phyloP scores from a whole-genome alignment of 75 land plant genomes.

The Cryptomeria japonica region DNA sequence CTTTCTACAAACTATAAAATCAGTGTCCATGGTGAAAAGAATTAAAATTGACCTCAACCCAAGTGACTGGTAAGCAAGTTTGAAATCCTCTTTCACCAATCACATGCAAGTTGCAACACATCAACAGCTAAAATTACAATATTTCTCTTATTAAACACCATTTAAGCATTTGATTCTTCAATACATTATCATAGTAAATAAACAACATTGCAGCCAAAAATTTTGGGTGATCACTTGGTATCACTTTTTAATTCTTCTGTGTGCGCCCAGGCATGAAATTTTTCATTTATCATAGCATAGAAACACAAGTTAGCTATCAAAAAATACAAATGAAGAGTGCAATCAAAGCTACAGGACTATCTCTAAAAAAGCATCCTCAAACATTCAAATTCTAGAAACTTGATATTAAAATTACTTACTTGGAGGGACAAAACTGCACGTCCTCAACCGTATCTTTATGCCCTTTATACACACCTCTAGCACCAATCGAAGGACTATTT shows the following conservation, averaged over 20 bases:
- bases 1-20: neutral
- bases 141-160: neutral
- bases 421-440: slow-evolving; percentile 94
- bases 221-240: neutral
- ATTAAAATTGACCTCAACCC: neutral
- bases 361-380: neutral
- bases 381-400: neutral
- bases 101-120: neutral
- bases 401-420: slow-evolving; percentile 32
- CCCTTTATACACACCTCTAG: slow-evolving; percentile 81
- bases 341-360: neutral
- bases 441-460: slow-evolving; percentile 97
- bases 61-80: neutral
- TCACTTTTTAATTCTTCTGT: neutral
- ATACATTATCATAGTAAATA: neutral
- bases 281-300: neutral
- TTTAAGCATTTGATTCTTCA: neutral
- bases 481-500: slow-evolving; percentile 59
- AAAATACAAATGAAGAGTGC: neutral
- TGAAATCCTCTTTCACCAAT: neutral
- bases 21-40: neutral
- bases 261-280: neutral
- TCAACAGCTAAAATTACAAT: neutral
- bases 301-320: neutral
- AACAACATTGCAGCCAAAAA: neutral